Conservation (phyloP, 2,329 filamentous ascomycete genomes). For the Colletotrichum destructivum region DNA sequence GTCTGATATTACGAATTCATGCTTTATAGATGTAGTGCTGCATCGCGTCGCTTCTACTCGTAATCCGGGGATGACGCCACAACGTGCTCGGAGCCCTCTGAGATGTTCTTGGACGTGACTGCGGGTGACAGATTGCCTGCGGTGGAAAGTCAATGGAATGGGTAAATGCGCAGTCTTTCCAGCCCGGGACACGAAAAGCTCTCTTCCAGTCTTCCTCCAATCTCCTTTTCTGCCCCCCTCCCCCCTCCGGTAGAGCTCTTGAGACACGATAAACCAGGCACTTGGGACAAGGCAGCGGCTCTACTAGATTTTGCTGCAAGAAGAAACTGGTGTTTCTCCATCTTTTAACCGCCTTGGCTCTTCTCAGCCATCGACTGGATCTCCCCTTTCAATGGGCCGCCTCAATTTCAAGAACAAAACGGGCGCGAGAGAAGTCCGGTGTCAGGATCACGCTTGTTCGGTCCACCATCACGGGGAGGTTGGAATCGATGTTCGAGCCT, state of each 20-base stretch:
- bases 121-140: constrained; percentile 11
- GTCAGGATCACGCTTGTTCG: constrained; percentile 22
- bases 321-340: constrained; percentile 24
- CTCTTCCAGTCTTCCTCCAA: constrained; percentile 8
- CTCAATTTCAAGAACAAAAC: constrained; percentile 13
- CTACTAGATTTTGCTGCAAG: constrained; percentile 14
- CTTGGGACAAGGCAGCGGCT: constrained; percentile 28
- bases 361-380: not conserved
- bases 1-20: constrained; percentile 38
- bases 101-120: not conserved
- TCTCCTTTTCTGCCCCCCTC: constrained; percentile 3
- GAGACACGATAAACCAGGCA: constrained; percentile 9
- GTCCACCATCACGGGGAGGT: constrained; percentile 19
- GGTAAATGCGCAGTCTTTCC: constrained; percentile 6
- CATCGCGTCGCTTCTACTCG: constrained; percentile 19
- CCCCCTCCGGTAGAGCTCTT: not conserved
- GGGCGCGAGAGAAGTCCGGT: not conserved
- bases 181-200: constrained; percentile 8
- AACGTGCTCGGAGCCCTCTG: constrained; percentile 6
- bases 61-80: constrained; percentile 13
- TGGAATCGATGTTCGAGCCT: constrained; percentile 34
- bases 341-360: not conserved
- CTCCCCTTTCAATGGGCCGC: not conserved
- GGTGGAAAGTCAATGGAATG: constrained; percentile 12
- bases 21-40: constrained; percentile 10